phyloP scores from a whole-genome alignment of 495 filamentous ascomycete genomes.

The Eremomyces bilateralis region DNA sequence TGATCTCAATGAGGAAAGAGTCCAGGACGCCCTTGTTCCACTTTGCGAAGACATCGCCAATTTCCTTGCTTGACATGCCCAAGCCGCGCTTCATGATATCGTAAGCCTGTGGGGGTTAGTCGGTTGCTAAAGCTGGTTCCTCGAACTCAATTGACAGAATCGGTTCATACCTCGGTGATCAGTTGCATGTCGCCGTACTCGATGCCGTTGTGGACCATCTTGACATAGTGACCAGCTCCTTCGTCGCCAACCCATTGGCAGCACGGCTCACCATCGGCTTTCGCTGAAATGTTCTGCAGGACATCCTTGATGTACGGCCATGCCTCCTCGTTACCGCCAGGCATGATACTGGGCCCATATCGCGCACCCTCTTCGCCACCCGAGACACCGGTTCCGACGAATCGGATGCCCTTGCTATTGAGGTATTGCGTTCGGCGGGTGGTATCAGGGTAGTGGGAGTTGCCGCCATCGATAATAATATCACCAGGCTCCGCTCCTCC shows the following conservation, averaged over 20 bases:
- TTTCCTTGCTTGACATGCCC: constrained; percentile 67
- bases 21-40: constrained; percentile 98
- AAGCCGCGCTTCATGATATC: constrained; percentile 98
- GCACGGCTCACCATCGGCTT: constrained; percentile 89
- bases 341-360: constrained; percentile 94
- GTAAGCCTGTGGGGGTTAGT: constrained; percentile 49
- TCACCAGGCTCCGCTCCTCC: constrained; percentile 77
- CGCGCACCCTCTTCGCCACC: constrained; percentile 98
- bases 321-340: constrained; percentile 90
- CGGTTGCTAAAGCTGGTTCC: constrained; percentile 7
- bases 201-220: constrained; percentile 99
- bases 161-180: constrained; percentile 68
- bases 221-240: constrained; percentile 97
- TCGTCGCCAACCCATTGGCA: constrained; percentile 99
- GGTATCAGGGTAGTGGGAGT: constrained; percentile 97
- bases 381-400: constrained; percentile 93
- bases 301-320: constrained; percentile 99
- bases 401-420: constrained; percentile 67
- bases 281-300: constrained; percentile 92
- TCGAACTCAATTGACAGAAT: neutral
- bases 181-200: constrained; percentile 99
- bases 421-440: constrained; percentile 89
- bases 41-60: constrained; percentile 77
- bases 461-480: constrained; percentile 98
- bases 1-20: constrained; percentile 99